Evolutionary conservation across 2,329 filamentous ascomycete species (phyloP).

Genomic region (Cladosporium austrohemisphaericum): DNA sequence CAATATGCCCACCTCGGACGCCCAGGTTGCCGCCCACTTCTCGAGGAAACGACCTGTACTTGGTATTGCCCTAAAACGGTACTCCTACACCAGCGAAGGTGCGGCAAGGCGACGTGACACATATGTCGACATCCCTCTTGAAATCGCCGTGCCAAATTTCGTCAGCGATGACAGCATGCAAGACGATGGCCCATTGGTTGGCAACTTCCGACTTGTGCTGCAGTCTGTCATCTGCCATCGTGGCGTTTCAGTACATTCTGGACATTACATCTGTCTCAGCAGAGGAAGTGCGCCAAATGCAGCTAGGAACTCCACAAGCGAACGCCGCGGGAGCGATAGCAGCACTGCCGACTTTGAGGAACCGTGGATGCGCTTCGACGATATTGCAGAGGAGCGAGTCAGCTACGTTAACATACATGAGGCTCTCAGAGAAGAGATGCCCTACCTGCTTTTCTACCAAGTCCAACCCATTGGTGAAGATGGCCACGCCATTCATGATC

Average conservation of each 20-base stretch:
- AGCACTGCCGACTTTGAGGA: conserved; percentile 63
- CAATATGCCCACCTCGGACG: conserved; percentile 61
- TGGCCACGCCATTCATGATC: conserved; percentile 33
- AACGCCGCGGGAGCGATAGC: conserved; percentile 35
- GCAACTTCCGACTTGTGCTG: conserved; percentile 89
- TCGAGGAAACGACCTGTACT: conserved; percentile 77
- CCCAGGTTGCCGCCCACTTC: conserved; percentile 85
- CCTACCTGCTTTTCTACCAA: conserved; percentile 93
- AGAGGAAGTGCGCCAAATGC: conserved; percentile 59
- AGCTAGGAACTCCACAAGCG: conserved; percentile 50
- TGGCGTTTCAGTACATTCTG: conserved; percentile 77
- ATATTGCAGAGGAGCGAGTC: conserved; percentile 71
- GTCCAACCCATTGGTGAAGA: conserved; percentile 81
- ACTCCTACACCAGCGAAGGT: conserved; percentile 69
- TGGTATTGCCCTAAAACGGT: conserved; percentile 89
- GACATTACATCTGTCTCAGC: conserved; percentile 86
- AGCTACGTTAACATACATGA: conserved; percentile 72
- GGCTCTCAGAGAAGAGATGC: conserved; percentile 79
- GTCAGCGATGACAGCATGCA: conserved; percentile 73
- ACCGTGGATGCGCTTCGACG: conserved; percentile 89
- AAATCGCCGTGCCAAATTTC: conserved; percentile 80
- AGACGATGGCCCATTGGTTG: conserved; percentile 64
- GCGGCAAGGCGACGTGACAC: conserved; percentile 70
- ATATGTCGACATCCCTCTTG: conserved; percentile 85
- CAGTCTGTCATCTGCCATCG: conserved; percentile 92